Conservation (phyloP, 176 grass and related monocot species). For the bread wheat (Triticum aestivum) region IWGSC_CS_RefSeq_v2.1 NC_057799.1:508891832-508892331, state of each 20-base stretch:
- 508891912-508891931: background rate
- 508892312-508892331: background rate
- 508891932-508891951: background rate
- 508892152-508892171: background rate
- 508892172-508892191: background rate
- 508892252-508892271: background rate
- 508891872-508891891: too few species aligned
- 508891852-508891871: too few species aligned
- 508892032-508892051: background rate
- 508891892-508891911: too few species aligned
- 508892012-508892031: background rate
- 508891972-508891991: background rate
- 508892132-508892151: background rate
- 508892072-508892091: background rate
- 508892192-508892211: background rate
- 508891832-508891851: too few species aligned
- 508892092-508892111: background rate
- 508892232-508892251: constrained; percentile 1
- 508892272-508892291: background rate
- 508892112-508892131: background rate
- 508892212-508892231: background rate
- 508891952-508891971: background rate
- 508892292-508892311: background rate
- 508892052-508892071: background rate
- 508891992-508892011: background rate